Conservation (phyloP, 352 stramenopile genomes). For the Globisporangium yorkense region DNA sequence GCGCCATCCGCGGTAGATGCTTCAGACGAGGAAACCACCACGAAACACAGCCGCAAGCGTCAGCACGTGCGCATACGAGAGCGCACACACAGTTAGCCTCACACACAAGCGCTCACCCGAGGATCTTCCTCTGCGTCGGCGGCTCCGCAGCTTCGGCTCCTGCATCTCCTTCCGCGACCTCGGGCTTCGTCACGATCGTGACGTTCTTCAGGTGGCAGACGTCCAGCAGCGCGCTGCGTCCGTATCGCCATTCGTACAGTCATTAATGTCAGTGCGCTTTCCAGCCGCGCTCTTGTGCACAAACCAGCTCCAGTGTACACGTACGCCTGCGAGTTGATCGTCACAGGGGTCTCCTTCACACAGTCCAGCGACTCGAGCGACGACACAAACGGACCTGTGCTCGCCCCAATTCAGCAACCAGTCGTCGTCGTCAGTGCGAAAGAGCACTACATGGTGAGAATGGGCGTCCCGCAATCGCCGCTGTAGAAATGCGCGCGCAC, state of each 20-base stretch:
- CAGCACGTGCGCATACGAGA: neutral
- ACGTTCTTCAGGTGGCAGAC: slow-evolving; percentile 60
- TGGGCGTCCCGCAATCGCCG: neutral
- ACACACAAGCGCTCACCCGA: slow-evolving; percentile 28
- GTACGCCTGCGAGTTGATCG: slow-evolving; percentile 40
- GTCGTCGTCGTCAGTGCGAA: too few relatives aligned
- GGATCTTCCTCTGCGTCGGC: slow-evolving; percentile 31
- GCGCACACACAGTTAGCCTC: neutral
- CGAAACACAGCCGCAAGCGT: neutral
- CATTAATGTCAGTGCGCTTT: neutral
- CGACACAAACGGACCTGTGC: slow-evolving; percentile 32
- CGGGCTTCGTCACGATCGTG: slow-evolving; percentile 25
- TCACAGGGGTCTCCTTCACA: slow-evolving; percentile 33
- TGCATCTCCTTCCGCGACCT: slow-evolving; percentile 11
- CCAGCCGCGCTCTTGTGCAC: neutral
- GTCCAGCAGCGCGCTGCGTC: slow-evolving; percentile 42
- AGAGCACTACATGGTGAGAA: neutral
- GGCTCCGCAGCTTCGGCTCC: neutral
- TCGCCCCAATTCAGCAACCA: neutral
- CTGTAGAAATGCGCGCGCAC: neutral
- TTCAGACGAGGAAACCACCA: slow-evolving; percentile 8
- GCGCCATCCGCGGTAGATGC: slow-evolving; percentile 73
- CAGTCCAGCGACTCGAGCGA: slow-evolving; percentile 27
- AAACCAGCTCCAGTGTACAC: slow-evolving; percentile 1
- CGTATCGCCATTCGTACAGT: neutral